A percentile compares a stretch with the other conserved stretches of the same genome.
phyloP scores from a whole-genome alignment of 2,329 filamentous ascomycete species.

The Botryotinia narcissicola region DNA sequence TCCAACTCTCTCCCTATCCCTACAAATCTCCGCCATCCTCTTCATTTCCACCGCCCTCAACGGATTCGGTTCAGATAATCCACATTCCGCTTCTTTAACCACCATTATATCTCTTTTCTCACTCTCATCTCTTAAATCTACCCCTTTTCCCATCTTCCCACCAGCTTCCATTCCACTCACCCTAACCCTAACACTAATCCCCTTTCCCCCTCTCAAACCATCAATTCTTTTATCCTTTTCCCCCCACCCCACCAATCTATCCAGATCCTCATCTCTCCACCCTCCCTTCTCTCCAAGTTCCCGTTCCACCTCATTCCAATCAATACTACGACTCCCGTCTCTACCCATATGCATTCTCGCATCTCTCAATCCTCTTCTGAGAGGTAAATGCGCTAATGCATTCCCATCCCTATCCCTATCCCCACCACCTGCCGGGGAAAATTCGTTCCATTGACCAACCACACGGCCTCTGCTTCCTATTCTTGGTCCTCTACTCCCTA shows the following conservation, averaged over 20 bases:
- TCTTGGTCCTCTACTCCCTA: not conserved
- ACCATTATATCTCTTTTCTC: conserved; percentile 26
- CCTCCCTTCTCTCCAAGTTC: not conserved
- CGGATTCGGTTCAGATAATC: conserved; percentile 35
- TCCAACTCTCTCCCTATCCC: conserved; percentile 22
- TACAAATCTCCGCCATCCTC: conserved; percentile 36
- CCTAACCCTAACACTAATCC: not conserved
- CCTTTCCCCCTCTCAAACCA: not conserved
- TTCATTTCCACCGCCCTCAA: conserved; percentile 34
- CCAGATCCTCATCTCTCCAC: not conserved
- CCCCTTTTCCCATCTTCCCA: not conserved
- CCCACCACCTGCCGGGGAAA: not conserved
- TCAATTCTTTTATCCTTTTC: not conserved
- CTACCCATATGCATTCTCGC: not conserved
- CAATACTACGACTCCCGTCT: not conserved
- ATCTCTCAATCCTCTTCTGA: not conserved
- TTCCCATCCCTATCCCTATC: not conserved
- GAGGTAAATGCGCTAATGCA: not conserved
- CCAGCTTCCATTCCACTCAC: not conserved
- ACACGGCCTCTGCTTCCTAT: not conserved
- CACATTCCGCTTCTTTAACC: conserved; percentile 35
- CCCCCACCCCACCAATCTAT: not conserved
- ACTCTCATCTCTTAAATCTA: not conserved
- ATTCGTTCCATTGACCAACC: not conserved
- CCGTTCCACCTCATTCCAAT: not conserved